Percentiles rank a stretch among this genome's conserved stretches.
Conservation (phyloP, 1,284 basidiomycete genomes). For the Ceratobasidium sp. region DNA sequence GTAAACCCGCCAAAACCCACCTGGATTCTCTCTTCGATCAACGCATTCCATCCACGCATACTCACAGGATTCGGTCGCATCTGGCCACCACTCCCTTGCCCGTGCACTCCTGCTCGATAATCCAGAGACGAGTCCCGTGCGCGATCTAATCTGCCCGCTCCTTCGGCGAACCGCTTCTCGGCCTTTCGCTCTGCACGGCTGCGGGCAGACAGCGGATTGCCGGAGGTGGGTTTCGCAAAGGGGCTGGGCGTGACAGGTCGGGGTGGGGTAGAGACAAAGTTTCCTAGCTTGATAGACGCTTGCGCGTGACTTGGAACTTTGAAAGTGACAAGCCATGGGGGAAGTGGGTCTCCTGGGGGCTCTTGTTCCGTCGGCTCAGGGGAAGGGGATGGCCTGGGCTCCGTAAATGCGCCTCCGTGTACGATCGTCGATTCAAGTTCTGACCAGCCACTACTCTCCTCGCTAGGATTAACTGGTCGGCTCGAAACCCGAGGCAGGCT, state of each 20-base stretch:
- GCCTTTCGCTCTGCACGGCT: conserved; percentile 68
- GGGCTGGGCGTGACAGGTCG: conserved; percentile 50
- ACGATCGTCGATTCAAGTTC: conserved; percentile 54
- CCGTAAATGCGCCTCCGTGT: conserved; percentile 5
- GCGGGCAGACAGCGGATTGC: conserved; percentile 60
- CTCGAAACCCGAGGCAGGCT: conserved; percentile 59
- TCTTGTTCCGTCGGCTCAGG: conserved; percentile 5
- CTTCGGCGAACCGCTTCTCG: conserved; percentile 66
- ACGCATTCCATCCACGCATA: conserved; percentile 79
- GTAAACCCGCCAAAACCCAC: conserved; percentile 59
- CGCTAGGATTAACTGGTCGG: conserved; percentile 39
- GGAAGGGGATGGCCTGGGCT: neutral
- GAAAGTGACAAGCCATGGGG: conserved; percentile 79
- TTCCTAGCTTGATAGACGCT: conserved; percentile 68
- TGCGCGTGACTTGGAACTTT: conserved; percentile 70
- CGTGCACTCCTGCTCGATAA: conserved; percentile 67
- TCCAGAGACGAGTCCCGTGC: conserved; percentile 83
- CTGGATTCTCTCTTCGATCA: conserved; percentile 87
- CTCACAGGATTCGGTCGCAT: conserved; percentile 68
- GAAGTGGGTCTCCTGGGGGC: conserved; percentile 63
- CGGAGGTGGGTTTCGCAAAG: conserved; percentile 53
- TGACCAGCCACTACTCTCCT: conserved; percentile 66
- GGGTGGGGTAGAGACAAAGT: conserved; percentile 57
- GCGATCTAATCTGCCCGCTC: conserved; percentile 70
- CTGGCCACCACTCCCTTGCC: conserved; percentile 53